These are phyloP conservation scores for Ceratocystis albifundus DNA, from an alignment of 2,329 filamentous ascomycete genomes.

Conservation along the genomic window DNA sequence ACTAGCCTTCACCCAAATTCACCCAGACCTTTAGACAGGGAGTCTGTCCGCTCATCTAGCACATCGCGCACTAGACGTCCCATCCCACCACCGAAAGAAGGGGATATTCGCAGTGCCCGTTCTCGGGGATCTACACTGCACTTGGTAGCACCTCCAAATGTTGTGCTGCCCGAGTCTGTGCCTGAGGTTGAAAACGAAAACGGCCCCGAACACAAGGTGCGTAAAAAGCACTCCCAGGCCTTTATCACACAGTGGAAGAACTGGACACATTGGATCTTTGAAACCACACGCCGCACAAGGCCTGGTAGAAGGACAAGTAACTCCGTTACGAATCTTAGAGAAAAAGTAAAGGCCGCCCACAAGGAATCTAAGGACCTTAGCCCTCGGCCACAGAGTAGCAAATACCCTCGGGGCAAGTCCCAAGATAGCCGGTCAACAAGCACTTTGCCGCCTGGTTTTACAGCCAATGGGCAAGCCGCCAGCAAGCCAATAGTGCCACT, in stretches of 20 bases:
- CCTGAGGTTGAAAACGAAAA: constrained; percentile 24
- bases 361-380: constrained; percentile 37
- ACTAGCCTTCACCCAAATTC: constrained; percentile 33
- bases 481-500: constrained; percentile 25
- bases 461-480: constrained; percentile 41
- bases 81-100: constrained; percentile 77
- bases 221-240: constrained; percentile 47
- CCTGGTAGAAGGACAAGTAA: constrained; percentile 42
- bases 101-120: constrained; percentile 52
- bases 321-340: constrained; percentile 48
- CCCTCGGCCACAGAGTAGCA: constrained; percentile 49
- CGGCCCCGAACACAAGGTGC: constrained; percentile 36
- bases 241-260: constrained; percentile 52
- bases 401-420: constrained; percentile 28
- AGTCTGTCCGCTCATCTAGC: constrained; percentile 61
- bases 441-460: constrained; percentile 39
- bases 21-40: constrained; percentile 67
- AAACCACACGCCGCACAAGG: constrained; percentile 44
- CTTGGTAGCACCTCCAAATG: constrained; percentile 57
- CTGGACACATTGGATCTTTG: constrained; percentile 52
- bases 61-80: constrained; percentile 66
- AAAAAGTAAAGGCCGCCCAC: constrained; percentile 34
- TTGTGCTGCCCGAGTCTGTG: constrained; percentile 31
- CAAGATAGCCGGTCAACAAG: constrained; percentile 30
- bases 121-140: constrained; percentile 78